Evolutionary conservation across 495 filamentous ascomycete species (phyloP).

Genomic region (Beverwykella pulmonaria): DNA sequence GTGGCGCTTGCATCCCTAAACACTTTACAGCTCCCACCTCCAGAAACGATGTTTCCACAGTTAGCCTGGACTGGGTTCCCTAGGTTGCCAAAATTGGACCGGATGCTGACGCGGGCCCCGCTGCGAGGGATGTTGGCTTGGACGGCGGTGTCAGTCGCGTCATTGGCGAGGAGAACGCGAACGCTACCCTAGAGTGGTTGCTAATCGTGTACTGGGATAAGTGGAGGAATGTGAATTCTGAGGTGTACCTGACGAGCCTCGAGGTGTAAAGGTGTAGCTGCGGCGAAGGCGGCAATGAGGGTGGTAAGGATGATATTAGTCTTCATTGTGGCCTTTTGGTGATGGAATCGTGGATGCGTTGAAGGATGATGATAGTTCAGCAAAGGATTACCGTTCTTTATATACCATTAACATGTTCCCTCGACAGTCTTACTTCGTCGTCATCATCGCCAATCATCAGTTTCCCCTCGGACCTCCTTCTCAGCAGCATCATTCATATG

Average conservation of each 20-base stretch:
- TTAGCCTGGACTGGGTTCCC: neutral
- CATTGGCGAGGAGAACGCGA: neutral
- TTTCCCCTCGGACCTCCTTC: too few relatives aligned
- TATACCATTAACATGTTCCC: too few relatives aligned
- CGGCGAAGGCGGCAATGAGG: neutral
- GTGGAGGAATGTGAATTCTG: too few relatives aligned
- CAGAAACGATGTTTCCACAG: neutral
- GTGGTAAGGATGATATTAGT: neutral
- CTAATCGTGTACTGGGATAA: too few relatives aligned
- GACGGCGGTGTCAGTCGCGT: neutral
- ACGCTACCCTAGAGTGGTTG: neutral
- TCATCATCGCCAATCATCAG: too few relatives aligned
- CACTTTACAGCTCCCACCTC: neutral
- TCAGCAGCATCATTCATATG: too few relatives aligned
- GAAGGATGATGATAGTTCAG: too few relatives aligned
- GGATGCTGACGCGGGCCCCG: neutral
- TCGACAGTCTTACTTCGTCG: too few relatives aligned
- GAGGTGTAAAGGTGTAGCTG: neutral
- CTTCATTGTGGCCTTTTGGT: constrained; percentile 1
- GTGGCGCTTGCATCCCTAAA: neutral
- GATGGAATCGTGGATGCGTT: too few relatives aligned
- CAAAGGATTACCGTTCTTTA: too few relatives aligned
- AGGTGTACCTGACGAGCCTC: neutral
- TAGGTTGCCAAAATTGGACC: neutral
- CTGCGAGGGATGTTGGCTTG: neutral